These are phyloP conservation scores for Selenicereus undatus DNA, from an alignment of 148 eudicot species.

Conservation along the genomic window DNA sequence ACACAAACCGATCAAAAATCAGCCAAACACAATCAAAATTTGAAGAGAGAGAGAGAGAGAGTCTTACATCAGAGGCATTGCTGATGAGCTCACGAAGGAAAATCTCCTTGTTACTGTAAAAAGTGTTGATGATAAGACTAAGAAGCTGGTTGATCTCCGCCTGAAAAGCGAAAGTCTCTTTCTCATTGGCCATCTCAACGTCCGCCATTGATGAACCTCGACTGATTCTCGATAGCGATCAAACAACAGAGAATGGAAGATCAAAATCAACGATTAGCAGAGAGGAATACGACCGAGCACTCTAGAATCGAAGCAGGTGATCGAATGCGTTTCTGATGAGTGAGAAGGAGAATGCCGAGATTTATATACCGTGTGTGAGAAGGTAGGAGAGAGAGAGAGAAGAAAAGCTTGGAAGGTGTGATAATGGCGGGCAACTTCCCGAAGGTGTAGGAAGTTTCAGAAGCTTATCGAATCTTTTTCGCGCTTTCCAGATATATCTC, in stretches of 20 bases:
- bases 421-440: conserved; percentile 12
- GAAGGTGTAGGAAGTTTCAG: background rate
- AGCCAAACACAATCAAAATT: background rate
- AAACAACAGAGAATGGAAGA: background rate
- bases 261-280: background rate
- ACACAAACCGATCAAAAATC: background rate
- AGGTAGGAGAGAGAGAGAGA: background rate
- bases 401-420: background rate
- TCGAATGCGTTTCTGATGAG: background rate
- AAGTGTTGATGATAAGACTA: conserved; percentile 77
- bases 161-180: conserved; percentile 82
- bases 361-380: background rate
- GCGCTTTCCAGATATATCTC: conserved; percentile 4
- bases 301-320: background rate
- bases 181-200: conserved; percentile 45
- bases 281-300: background rate
- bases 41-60: background rate
- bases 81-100: conserved; percentile 78
- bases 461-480: conserved; percentile 11
- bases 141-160: conserved; percentile 73
- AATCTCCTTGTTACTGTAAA: conserved; percentile 88
- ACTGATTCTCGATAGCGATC: background rate
- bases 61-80: conserved; percentile 62
- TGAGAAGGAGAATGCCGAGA: background rate
- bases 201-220: conserved; percentile 39